Evolutionary conservation across 1,284 basidiomycete genomes (phyloP).

Genomic region (Apiotrichum montevideense): DNA sequence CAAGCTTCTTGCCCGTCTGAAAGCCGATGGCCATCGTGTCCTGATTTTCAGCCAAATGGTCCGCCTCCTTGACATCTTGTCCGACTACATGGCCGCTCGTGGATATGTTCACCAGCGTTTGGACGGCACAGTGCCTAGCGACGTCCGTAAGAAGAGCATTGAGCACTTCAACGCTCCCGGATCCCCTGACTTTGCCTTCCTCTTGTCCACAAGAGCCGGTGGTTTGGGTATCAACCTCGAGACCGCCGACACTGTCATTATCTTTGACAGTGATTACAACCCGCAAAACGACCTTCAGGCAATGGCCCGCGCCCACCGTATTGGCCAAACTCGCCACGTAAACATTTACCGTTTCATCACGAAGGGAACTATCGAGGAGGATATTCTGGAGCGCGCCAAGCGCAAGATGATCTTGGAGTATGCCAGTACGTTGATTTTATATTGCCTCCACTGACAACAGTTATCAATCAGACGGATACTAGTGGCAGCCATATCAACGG

Average conservation of each 20-base stretch:
- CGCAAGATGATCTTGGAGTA: slow-evolving; percentile 99
- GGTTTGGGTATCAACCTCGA: slow-evolving; percentile 98
- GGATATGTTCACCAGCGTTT: slow-evolving; percentile 78
- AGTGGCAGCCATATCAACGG: slow-evolving; percentile 93
- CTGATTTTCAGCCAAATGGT: slow-evolving; percentile 99
- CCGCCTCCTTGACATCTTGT: slow-evolving; percentile 95
- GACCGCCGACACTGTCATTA: slow-evolving; percentile 97
- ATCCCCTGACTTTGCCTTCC: slow-evolving; percentile 70
- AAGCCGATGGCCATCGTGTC: slow-evolving; percentile 88
- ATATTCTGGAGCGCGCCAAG: slow-evolving; percentile 94
- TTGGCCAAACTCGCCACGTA: slow-evolving; percentile 96
- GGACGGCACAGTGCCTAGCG: slow-evolving; percentile 69
- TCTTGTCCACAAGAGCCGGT: slow-evolving; percentile 93
- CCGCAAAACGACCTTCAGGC: slow-evolving; percentile 98
- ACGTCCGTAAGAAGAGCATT: slow-evolving; percentile 76
- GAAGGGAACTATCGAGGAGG: slow-evolving; percentile 99
- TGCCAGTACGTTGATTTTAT: slow-evolving; percentile 53
- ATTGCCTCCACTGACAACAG: slow-evolving; percentile 10
- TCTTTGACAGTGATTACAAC: slow-evolving; percentile 73
- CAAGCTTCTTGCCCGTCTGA: slow-evolving; percentile 81
- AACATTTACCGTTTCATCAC: slow-evolving; percentile 96
- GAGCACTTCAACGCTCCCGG: slow-evolving; percentile 69
- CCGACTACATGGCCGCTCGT: slow-evolving; percentile 87
- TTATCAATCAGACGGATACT: slow-evolving; percentile 99
- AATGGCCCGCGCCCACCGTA: slow-evolving; percentile 96